phyloP scores from a whole-genome alignment of 1,139 yeast genomes.

The Pichia terricola region DNA sequence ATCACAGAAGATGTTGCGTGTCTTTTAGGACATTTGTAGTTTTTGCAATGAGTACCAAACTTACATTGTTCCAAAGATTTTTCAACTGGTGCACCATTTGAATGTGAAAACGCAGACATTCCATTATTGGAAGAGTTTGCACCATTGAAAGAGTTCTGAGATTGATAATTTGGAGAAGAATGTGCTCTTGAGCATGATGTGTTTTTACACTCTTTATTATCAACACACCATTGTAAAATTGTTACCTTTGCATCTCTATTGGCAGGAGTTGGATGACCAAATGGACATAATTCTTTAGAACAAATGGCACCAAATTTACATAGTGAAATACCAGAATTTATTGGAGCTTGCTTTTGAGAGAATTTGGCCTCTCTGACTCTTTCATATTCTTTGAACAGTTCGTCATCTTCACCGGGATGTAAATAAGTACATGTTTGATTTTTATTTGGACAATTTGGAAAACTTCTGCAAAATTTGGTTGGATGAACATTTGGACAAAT shows the following conservation, averaged over 20 bases:
- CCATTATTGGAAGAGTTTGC: not conserved
- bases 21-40: constrained; percentile 69
- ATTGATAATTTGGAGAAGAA: constrained; percentile 51
- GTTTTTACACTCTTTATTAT: constrained; percentile 56
- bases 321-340: constrained; percentile 38
- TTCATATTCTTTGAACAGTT: constrained; percentile 55
- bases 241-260: constrained; percentile 63
- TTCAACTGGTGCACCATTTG: constrained; percentile 18
- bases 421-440: constrained; percentile 76
- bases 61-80: constrained; percentile 72
- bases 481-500: constrained; percentile 76
- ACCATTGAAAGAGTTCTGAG: not conserved
- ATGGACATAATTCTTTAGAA: constrained; percentile 69
- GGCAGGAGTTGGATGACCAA: constrained; percentile 88
- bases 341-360: constrained; percentile 21
- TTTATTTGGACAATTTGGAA: constrained; percentile 69
- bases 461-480: constrained; percentile 62
- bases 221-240: constrained; percentile 67
- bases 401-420: constrained; percentile 81
- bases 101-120: not conserved
- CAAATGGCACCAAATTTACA: constrained; percentile 75
- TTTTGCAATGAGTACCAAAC: constrained; percentile 67
- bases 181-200: constrained; percentile 63
- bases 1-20: constrained; percentile 67
- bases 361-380: constrained; percentile 38